Evolutionary conservation across 2,329 filamentous ascomycete species (phyloP), one percentile per base, ranked within the genome.

Genomic region (Diaporthe helianthi): DNA sequence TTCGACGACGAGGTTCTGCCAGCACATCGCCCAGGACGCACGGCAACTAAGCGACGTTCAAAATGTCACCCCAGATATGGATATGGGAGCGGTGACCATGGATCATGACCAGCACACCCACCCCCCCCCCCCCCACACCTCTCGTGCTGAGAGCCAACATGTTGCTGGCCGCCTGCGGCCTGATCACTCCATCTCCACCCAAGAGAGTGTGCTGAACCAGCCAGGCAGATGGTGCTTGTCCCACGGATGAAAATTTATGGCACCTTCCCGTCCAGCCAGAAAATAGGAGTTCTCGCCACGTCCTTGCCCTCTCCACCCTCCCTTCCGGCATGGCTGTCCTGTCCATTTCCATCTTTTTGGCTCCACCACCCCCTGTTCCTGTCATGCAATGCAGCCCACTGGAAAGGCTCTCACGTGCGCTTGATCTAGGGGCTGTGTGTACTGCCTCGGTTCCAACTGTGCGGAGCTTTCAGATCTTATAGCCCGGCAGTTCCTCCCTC

Each of bases 21-120:
- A 63, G 58, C 58, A 47, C 58, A 63, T 63, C 44, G 29, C 29
- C 55, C 58, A 49, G 58, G 44, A 49, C 15, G 29, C 19, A 49
- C 44, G 29, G n/a, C 24, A 26, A 41, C 29, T 49, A 47, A 63
- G 44, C 58, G 58, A 49, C 29, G 13, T 29, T 29, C 33, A 4
- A 7, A 49, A 63, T 63, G 58, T 24, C 13, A 63, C 58, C 41
- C 26, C 41, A 24, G 19, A 17, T 44, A 17, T n/a, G 12, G 24
- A 24, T 4, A 13, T n/a, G n/a, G n/a, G n/a, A n/a, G n/a, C 9
- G 29, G 44, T 63, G 58, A 33, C 8, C 19, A 2, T 63, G 19
- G 58, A 19, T 24, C n/a, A 19, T 49, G n/a, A 24, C 15, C 22
- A 58, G 26, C 15, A n/a, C n/a, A n/a, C n/a, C n/a, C n/a, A n/a